phyloP scores from a whole-genome alignment of 139 green algal species.

The Tetradesmus obliquus region DNA sequence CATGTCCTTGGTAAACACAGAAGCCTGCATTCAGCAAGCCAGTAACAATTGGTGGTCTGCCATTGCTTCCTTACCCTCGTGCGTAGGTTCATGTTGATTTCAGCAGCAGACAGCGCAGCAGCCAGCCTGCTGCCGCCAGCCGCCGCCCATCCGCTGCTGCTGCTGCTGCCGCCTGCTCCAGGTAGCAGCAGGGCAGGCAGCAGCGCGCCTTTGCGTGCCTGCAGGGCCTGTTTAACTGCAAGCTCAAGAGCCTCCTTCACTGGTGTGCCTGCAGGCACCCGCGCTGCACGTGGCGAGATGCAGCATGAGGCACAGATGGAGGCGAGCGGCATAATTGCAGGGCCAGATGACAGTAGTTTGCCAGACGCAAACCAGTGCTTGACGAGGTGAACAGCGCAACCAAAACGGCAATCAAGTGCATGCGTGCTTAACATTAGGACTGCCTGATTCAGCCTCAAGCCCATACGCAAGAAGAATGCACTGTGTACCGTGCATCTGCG shows the following conservation, averaged over 20 bases:
- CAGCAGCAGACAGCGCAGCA: constrained; percentile 24
- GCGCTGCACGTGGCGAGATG: not conserved
- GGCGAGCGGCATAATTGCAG: not conserved
- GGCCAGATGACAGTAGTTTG: too few species aligned
- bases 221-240: constrained; percentile 16
- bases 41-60: not conserved
- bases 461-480: not conserved
- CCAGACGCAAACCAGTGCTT: too few species aligned
- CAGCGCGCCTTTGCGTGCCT: not conserved
- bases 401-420: too few species aligned
- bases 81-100: constrained; percentile 24
- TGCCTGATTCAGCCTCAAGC: too few species aligned
- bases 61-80: not conserved
- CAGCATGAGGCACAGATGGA: not conserved
- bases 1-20: too few species aligned
- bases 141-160: not conserved
- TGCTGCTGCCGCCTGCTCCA: not conserved
- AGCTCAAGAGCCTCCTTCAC: constrained; percentile 2
- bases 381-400: too few species aligned
- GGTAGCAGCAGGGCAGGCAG: constrained; percentile 16
- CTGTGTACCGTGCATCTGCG: too few species aligned
- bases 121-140: constrained; percentile 22
- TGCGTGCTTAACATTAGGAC: too few species aligned
- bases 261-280: not conserved
- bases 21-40: not conserved